These are phyloP conservation scores for Oryza coarctata DNA, from an alignment of 176 grass and related monocot genomes.

Conservation along the genomic window DNA sequence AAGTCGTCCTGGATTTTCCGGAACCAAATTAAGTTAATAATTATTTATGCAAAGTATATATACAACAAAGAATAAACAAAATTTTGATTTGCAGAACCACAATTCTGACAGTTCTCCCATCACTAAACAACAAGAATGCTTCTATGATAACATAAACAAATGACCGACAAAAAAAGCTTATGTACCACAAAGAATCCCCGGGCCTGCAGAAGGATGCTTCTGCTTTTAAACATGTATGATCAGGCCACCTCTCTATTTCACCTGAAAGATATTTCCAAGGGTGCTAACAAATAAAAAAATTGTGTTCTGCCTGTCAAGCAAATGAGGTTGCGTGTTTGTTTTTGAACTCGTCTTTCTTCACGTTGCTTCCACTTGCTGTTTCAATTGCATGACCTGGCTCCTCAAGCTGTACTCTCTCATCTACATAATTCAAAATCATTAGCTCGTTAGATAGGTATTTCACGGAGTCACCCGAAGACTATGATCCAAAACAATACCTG, in stretches of 20 bases:
- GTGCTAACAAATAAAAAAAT: neutral
- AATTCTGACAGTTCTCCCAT: neutral
- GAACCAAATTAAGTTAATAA: neutral
- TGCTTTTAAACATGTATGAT: constrained; percentile 18
- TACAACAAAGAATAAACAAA: neutral
- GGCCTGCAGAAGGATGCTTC: constrained; percentile 31
- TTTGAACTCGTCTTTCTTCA: neutral
- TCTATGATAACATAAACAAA: neutral
- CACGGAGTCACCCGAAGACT: neutral
- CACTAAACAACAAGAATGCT: neutral
- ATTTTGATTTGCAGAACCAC: neutral
- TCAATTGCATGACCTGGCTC: constrained; percentile 58
- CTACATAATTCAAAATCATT: constrained; percentile 34
- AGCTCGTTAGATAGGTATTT: constrained; percentile 9
- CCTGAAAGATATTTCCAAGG: neutral
- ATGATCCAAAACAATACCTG: constrained; percentile 51
- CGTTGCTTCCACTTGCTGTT: constrained; percentile 36
- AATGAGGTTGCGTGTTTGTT: constrained; percentile 3
- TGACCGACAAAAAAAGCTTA: constrained; percentile 16
- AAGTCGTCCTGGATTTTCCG: neutral
- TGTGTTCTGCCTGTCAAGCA: constrained; percentile 2
- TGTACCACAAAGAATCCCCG: constrained; percentile 52
- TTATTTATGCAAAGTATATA: neutral
- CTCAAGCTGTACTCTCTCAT: constrained; percentile 76
- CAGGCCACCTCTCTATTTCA: neutral